Evolutionary conservation across 2,329 filamentous ascomycete species (phyloP).

Genomic region (Chaetoscypha palmicola): DNA sequence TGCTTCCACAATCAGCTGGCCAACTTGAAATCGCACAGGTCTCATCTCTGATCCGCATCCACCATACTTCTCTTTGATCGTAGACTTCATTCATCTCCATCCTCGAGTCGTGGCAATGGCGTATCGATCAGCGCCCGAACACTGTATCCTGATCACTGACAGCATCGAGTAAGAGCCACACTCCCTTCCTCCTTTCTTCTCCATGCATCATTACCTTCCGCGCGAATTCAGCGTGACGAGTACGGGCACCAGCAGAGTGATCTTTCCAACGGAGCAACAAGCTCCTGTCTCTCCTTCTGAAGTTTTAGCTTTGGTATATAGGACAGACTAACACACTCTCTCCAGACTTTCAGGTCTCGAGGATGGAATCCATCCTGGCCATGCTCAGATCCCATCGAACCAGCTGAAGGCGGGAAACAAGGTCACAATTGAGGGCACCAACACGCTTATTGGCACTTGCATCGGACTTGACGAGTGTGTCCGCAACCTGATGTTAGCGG

Average conservation of each 20-base stretch:
- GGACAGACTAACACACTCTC: no score
- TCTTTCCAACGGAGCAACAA: no score
- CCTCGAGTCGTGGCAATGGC: slow-evolving; percentile 42
- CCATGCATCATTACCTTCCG: neutral
- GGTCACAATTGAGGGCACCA: slow-evolving; percentile 44
- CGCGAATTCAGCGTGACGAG: neutral
- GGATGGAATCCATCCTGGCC: slow-evolving; percentile 44
- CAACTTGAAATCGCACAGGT: no score
- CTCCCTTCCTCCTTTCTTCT: neutral
- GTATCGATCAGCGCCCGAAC: slow-evolving; percentile 38
- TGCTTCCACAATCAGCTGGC: neutral
- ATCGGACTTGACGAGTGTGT: slow-evolving; percentile 44
- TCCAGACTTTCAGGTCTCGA: slow-evolving; percentile 38
- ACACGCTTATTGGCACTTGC: slow-evolving; percentile 48
- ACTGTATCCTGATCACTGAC: slow-evolving; percentile 47
- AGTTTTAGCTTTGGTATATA: neutral
- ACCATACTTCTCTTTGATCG: slow-evolving; percentile 45
- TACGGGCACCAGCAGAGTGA: no score
- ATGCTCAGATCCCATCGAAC: slow-evolving; percentile 43
- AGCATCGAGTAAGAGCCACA: slow-evolving; percentile 38
- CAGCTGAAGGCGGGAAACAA: slow-evolving; percentile 43
- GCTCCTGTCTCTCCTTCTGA: neutral
- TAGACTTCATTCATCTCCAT: slow-evolving; percentile 48
- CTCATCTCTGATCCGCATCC: slow-evolving; percentile 28
- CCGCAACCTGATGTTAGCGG: slow-evolving; percentile 32